Evolutionary conservation across 2,329 filamentous ascomycete species (phyloP).

Genomic region (Penicillium sp.): DNA sequence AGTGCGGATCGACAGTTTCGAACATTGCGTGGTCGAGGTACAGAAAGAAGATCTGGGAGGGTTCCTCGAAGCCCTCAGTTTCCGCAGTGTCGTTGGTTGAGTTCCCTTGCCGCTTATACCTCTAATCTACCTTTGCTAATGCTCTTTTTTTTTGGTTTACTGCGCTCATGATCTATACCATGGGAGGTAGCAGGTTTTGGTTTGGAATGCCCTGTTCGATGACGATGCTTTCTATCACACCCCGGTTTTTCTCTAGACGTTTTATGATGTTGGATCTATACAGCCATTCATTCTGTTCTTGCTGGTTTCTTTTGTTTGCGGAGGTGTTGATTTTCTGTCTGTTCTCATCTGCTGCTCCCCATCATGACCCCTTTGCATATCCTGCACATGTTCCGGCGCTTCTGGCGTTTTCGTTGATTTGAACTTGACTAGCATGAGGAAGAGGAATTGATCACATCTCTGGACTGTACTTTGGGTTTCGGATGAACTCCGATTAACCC

Average conservation of each 20-base stretch:
- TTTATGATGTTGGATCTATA: conserved; percentile 30
- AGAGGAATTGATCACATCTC: conserved; percentile 13
- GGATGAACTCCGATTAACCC: conserved; percentile 15
- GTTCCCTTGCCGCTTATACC: conserved; percentile 3
- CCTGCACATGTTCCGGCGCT: conserved; percentile 32
- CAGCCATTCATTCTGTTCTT: conserved; percentile 21
- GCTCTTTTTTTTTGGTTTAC: conserved; percentile 11
- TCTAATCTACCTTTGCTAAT: conserved; percentile 15
- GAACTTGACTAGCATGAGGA: conserved; percentile 14
- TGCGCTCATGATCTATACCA: conserved; percentile 20
- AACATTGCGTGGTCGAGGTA: conserved; percentile 97
- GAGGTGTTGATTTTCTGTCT: conserved; percentile 15
- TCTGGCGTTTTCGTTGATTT: conserved; percentile 24
- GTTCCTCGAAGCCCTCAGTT: conserved; percentile 89
- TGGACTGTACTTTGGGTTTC: not conserved
- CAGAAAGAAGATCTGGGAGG: conserved; percentile 90
- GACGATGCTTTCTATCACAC: not conserved
- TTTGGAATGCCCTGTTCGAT: conserved; percentile 15
- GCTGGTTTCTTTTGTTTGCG: conserved; percentile 20
- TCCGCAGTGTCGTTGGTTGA: conserved; percentile 78
- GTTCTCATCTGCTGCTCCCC: conserved; percentile 15
- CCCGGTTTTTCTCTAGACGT: conserved; percentile 13
- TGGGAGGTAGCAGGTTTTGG: conserved; percentile 19
- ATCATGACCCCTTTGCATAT: conserved; percentile 30
- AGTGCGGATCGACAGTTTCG: conserved; percentile 93